Base-by-base conservation (phyloP, 192 early-diverging fungal genomes). In the Ambispora gerdemannii region DNA sequence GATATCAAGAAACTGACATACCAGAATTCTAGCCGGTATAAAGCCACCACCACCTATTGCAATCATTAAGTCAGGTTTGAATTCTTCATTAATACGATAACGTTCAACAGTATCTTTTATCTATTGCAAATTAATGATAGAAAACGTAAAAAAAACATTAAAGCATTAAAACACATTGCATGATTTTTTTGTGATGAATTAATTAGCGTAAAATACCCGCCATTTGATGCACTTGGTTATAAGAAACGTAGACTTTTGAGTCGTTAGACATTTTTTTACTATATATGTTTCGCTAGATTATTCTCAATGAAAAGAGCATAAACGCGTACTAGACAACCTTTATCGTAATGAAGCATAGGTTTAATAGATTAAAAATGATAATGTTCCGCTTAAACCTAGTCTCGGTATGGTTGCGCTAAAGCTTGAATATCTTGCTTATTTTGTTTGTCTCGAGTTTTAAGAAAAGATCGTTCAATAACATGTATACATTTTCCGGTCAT, bases 1-100 rank as follows among this genome's bases (percentile, higher is more conserved):
- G 50, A 50, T 50, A 50, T 50, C 50, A 20, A 19, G 19, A 50
- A 50, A 50, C 50, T 50, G 17, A 52, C 43, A 31, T 55, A 69
- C 67, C 67, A 89, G 73, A 50, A 89, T 86, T 47, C 89, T 84
- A 50, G 89, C 89, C 32, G 90, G 90, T 47, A 90, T 88, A 70
- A 91, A 90, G 20, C 90, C 90, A 74, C 90, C 90, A 53, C 87
- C 88, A 33, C 88, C 90, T 67, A 92, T 92, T 58, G 89, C 88
- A 62, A 92, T 86, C 75, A 80, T 74, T n/a, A 47, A n/a, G 15
- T 56, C 55, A 19, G 90, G 90, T 51, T 83, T 78, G 72, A 86
- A 92, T 43, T 79, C 76, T 10, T 86, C 83, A 72, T 84, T 87
- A 33, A 90, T 74, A 17, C 74, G 73, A 75, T 81, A 84, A 11